A percentile compares a stretch with the other conserved stretches of the same genome.
Evolutionary conservation across 2,329 filamentous ascomycete species (phyloP).

Genomic region (Tolypocladium endophyticum): DNA sequence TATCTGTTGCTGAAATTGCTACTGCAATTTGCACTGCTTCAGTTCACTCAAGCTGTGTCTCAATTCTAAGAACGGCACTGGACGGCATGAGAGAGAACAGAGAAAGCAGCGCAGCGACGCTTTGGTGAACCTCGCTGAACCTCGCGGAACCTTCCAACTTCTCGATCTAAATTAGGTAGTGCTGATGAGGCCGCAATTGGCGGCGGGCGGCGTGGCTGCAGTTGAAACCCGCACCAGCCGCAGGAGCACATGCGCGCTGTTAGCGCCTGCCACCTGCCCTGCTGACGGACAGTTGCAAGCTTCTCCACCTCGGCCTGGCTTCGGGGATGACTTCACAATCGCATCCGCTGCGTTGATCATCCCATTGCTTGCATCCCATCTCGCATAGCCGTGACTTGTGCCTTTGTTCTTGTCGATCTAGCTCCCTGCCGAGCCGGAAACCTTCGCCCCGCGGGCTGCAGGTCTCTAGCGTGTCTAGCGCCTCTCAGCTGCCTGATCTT

Average conservation of each 20-base stretch:
- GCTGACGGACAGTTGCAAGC: background rate
- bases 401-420: background rate
- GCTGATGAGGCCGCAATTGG: background rate
- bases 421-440: background rate
- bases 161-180: background rate
- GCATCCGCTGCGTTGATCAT: slow-evolving; percentile 6
- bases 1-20: background rate
- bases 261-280: background rate
- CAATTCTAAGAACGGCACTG: background rate
- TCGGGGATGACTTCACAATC: slow-evolving; percentile 20
- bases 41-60: background rate
- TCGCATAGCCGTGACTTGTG: background rate
- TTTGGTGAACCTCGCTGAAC: too few relatives aligned
- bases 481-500: background rate
- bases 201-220: background rate
- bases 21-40: background rate
- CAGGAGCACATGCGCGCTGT: background rate
- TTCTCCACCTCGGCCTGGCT: slow-evolving; percentile 12
- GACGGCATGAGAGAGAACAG: background rate
- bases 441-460: background rate
- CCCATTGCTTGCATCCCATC: slow-evolving; percentile 11
- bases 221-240: background rate
- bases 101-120: too few relatives aligned
- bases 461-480: background rate
- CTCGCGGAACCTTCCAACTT: background rate